Percentiles rank a stretch among this genome's conserved stretches.
Evolutionary conservation across 2,329 filamentous ascomycete species (phyloP).

Genomic region (Aspergillus carbonarius): DNA sequence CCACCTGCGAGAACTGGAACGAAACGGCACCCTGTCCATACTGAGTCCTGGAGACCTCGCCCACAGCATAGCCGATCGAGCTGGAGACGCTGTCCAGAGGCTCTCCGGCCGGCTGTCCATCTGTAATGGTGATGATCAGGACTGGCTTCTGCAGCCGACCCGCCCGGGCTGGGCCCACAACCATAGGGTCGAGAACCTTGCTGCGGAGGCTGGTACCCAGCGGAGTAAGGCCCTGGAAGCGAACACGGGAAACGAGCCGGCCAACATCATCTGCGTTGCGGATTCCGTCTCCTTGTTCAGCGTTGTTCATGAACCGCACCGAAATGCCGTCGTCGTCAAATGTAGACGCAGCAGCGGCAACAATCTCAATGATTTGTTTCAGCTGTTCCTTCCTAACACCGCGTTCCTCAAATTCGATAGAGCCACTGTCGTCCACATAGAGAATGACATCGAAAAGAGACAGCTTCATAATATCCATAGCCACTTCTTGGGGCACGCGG

Average conservation of each 20-base stretch:
- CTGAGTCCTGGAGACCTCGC: constrained; percentile 51
- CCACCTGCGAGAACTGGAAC: constrained; percentile 69
- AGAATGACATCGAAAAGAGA: constrained; percentile 62
- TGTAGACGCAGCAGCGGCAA: constrained; percentile 64
- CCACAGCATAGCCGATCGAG: constrained; percentile 56
- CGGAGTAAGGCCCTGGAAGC: constrained; percentile 66
- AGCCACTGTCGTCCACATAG: constrained; percentile 68
- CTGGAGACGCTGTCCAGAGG: constrained; percentile 57
- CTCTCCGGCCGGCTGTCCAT: constrained; percentile 66
- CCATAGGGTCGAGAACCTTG: constrained; percentile 63
- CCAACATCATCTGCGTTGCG: constrained; percentile 59
- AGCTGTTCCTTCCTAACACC: constrained; percentile 67
- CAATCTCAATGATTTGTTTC: constrained; percentile 62
- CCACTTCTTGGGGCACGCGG: constrained; percentile 59
- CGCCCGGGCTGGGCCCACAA: constrained; percentile 53
- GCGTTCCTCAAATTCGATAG: constrained; percentile 67
- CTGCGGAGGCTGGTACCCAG: constrained; percentile 63
- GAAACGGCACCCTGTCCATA: constrained; percentile 60
- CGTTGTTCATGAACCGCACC: constrained; percentile 69
- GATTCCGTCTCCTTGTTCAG: constrained; percentile 55
- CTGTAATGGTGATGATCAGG: constrained; percentile 65
- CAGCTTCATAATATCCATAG: constrained; percentile 63
- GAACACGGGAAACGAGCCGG: constrained; percentile 56
- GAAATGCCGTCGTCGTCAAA: constrained; percentile 69
- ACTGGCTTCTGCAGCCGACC: constrained; percentile 62